Evolutionary conservation across 2,329 filamentous ascomycete species (phyloP).

Genomic region (Clonostachys byssicola): DNA sequence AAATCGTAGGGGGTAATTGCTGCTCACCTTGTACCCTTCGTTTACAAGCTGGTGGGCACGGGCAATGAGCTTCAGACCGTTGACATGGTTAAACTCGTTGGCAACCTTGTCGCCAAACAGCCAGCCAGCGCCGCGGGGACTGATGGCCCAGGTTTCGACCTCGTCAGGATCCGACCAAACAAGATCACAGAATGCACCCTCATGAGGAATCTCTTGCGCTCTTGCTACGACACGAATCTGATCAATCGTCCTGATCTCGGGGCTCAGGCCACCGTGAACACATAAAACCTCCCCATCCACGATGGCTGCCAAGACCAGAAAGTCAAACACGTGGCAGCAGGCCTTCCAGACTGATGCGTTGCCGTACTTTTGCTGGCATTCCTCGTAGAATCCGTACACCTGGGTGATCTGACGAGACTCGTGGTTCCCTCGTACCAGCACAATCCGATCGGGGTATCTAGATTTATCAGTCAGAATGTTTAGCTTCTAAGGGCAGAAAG

Average conservation of each 20-base stretch:
- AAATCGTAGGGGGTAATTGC: background rate
- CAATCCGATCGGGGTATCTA: slow-evolving; percentile 91
- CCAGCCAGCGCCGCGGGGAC: slow-evolving; percentile 92
- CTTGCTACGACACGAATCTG: slow-evolving; percentile 98
- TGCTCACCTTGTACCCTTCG: slow-evolving; percentile 86
- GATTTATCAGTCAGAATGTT: background rate
- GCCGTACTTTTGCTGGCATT: slow-evolving; percentile 96
- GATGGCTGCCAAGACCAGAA: slow-evolving; percentile 91
- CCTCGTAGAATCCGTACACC: slow-evolving; percentile 98
- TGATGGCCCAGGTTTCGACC: slow-evolving; percentile 92
- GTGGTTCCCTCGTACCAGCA: slow-evolving; percentile 96
- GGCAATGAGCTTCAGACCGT: slow-evolving; percentile 91
- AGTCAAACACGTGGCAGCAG: slow-evolving; percentile 99
- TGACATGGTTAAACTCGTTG: slow-evolving; percentile 95
- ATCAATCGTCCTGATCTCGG: slow-evolving; percentile 94
- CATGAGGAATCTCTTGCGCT: slow-evolving; percentile 96
- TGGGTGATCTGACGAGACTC: slow-evolving; percentile 97
- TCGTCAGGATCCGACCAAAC: slow-evolving; percentile 99
- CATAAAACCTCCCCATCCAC: slow-evolving; percentile 98
- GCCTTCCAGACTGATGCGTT: slow-evolving; percentile 99
- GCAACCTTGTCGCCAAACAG: slow-evolving; percentile 97
- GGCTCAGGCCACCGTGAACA: slow-evolving; percentile 87
- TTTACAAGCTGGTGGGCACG: slow-evolving; percentile 98
- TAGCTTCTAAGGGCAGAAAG: background rate
- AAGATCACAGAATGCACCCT: slow-evolving; percentile 95